Conservation (phyloP, 169 alveolate species). For the Eimeria falciformis region DNA sequence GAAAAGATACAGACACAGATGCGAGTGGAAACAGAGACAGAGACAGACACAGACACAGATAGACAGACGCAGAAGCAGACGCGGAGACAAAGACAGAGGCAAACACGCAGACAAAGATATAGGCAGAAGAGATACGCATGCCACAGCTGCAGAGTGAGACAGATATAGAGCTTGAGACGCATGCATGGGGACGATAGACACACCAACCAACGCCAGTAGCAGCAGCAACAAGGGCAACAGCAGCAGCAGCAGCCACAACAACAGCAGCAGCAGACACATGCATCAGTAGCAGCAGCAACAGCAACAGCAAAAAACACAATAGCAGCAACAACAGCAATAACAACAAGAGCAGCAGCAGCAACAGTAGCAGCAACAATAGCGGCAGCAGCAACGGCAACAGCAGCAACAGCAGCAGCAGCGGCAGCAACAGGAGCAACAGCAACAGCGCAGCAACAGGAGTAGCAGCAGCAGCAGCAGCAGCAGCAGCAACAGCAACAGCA, state of each 20-base stretch:
- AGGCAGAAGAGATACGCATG: too few species aligned
- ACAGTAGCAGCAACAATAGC: not conserved
- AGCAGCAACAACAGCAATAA: not conserved
- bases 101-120: not conserved
- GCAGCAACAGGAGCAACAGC: slow-evolving; percentile 5
- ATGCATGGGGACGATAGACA: too few species aligned
- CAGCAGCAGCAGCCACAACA: not conserved
- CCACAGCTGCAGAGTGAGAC: too few species aligned
- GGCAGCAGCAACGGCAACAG: not conserved
- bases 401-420: not conserved
- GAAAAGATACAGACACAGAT: not conserved
- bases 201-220: not conserved
- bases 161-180: too few species aligned
- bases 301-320: not conserved
- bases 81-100: not conserved
- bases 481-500: not conserved
- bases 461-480: not conserved
- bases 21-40: not conserved
- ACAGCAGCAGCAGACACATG: too few species aligned
- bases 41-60: not conserved
- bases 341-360: not conserved
- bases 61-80: not conserved
- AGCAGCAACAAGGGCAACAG: not conserved
- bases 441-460: too few species aligned
- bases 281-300: too few species aligned